Evolutionary conservation across 2,329 filamentous ascomycete genomes (phyloP).

Genomic region (Emmonsiellopsis sp.): DNA sequence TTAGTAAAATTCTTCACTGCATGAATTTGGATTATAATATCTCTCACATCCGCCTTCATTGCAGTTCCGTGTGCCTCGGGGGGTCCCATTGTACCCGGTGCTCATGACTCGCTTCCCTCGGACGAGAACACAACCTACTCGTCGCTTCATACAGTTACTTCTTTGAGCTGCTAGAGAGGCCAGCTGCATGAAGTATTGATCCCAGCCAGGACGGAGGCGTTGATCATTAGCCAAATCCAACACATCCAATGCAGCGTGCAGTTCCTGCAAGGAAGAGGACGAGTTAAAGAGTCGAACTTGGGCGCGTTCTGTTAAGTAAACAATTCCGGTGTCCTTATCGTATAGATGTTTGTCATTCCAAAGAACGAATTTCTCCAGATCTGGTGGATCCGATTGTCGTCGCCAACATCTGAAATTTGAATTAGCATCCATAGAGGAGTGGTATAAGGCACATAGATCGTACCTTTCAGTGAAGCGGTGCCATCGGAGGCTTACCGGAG

Average conservation of each 20-base stretch:
- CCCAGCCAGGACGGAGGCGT: slow-evolving; percentile 82
- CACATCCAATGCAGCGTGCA: slow-evolving; percentile 62
- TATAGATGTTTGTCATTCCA: slow-evolving; percentile 69
- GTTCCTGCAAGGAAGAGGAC: slow-evolving; percentile 57
- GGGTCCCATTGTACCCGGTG: slow-evolving; percentile 98
- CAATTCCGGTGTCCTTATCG: slow-evolving; percentile 51
- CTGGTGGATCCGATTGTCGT: slow-evolving; percentile 40
- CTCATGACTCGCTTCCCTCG: slow-evolving; percentile 77
- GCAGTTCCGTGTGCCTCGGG: slow-evolving; percentile 78
- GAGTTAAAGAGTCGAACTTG: slow-evolving; percentile 82
- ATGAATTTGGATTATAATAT: background rate
- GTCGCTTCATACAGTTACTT: slow-evolving; percentile 96
- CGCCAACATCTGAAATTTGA: slow-evolving; percentile 35
- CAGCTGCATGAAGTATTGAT: slow-evolving; percentile 97
- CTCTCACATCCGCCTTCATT: slow-evolving; percentile 73
- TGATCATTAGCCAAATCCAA: slow-evolving; percentile 69
- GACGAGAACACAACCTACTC: slow-evolving; percentile 90
- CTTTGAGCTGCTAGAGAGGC: slow-evolving; percentile 81
- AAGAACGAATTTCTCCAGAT: slow-evolving; percentile 51
- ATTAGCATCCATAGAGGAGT: slow-evolving; percentile 22
- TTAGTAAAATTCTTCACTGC: background rate
- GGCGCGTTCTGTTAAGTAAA: slow-evolving; percentile 69
- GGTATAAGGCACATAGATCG: background rate
- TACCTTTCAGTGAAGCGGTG: slow-evolving; percentile 57
- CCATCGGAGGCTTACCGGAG: slow-evolving; percentile 77